phyloP scores from a whole-genome alignment of 2,329 filamentous ascomycete species.

The Aspergillus pseudoglaucus region DNA sequence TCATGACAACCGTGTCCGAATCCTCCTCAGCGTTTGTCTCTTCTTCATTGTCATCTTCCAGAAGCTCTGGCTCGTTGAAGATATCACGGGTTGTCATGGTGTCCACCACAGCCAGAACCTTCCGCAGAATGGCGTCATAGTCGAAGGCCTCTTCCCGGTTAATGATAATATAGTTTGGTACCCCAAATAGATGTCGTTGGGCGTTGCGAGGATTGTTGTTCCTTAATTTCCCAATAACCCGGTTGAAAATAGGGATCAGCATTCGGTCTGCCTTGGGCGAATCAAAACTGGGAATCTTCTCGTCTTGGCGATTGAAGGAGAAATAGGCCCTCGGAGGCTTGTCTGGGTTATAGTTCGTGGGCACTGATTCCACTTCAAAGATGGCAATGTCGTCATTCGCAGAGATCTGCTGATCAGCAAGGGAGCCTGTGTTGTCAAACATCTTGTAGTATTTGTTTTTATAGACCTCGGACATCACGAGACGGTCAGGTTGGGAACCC shows the following conservation, averaged over 20 bases:
- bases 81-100: slow-evolving; percentile 67
- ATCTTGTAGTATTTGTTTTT: slow-evolving; percentile 79
- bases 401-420: slow-evolving; percentile 65
- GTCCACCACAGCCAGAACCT: slow-evolving; percentile 68
- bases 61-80: slow-evolving; percentile 46
- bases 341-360: slow-evolving; percentile 66
- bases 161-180: slow-evolving; percentile 61
- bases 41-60: slow-evolving; percentile 44
- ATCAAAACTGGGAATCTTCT: slow-evolving; percentile 34
- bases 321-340: slow-evolving; percentile 42
- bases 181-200: slow-evolving; percentile 33
- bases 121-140: slow-evolving; percentile 69
- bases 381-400: slow-evolving; percentile 58
- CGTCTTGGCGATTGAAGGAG: slow-evolving; percentile 26
- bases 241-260: slow-evolving; percentile 45
- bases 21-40: slow-evolving; percentile 49
- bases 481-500: slow-evolving; percentile 45
- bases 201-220: slow-evolving; percentile 20
- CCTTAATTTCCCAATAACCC: slow-evolving; percentile 20
- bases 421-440: slow-evolving; percentile 62
- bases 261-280: slow-evolving; percentile 41
- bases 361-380: slow-evolving; percentile 70
- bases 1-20: slow-evolving; percentile 63
- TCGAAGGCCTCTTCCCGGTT: slow-evolving; percentile 63
- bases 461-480: slow-evolving; percentile 81